phyloP scores from a whole-genome alignment of 2,329 filamentous ascomycete genomes.

The Paecilomyces sp. region DNA sequence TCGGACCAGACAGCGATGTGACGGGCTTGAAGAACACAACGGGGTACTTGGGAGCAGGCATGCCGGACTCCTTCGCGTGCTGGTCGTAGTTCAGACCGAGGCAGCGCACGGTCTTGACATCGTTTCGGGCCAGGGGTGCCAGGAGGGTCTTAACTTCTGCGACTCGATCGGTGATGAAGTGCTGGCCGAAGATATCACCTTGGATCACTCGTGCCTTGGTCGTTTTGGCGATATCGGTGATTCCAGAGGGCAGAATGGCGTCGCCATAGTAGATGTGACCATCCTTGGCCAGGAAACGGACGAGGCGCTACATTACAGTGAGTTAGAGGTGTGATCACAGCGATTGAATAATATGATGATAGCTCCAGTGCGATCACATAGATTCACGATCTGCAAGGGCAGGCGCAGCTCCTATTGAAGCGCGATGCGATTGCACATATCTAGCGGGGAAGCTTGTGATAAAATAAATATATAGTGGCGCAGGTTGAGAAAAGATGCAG shows the following conservation, averaged over 20 bases:
- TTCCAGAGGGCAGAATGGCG: constrained; percentile 58
- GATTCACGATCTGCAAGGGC: not conserved
- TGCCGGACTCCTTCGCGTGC: constrained; percentile 62
- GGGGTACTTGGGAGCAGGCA: constrained; percentile 64
- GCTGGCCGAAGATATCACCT: constrained; percentile 59
- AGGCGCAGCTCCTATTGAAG: not conserved
- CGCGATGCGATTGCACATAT: not conserved
- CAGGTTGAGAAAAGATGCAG: not conserved
- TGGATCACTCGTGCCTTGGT: constrained; percentile 56
- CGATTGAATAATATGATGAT: not conserved
- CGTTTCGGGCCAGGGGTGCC: constrained; percentile 54
- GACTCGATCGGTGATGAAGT: constrained; percentile 57
- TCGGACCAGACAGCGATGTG: constrained; percentile 58
- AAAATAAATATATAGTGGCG: not conserved
- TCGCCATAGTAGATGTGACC: constrained; percentile 67
- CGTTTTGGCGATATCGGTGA: constrained; percentile 54
- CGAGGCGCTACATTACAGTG: constrained; percentile 49
- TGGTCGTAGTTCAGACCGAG: constrained; percentile 66
- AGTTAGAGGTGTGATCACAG: constrained; percentile 1
- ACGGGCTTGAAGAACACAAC: constrained; percentile 68
- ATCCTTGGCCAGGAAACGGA: constrained; percentile 67
- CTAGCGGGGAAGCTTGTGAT: not conserved
- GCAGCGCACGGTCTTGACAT: constrained; percentile 61
- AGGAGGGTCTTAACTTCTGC: constrained; percentile 49
- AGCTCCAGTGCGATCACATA: not conserved